Base-by-base conservation (phyloP, 75 land plant genomes). In the Ceratopteris richardii region DNA sequence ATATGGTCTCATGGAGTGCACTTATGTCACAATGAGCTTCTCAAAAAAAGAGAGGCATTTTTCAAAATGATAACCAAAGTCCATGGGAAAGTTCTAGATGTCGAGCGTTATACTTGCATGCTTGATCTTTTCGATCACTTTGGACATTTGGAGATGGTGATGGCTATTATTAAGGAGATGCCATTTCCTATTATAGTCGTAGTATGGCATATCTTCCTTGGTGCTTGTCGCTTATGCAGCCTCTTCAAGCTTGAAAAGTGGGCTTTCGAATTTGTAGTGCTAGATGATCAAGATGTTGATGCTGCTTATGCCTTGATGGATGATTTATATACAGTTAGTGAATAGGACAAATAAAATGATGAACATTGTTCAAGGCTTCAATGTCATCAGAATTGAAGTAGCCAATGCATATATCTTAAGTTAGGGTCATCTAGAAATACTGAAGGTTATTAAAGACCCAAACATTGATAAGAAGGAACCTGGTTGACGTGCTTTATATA, bases 61-160 rank as follows among this genome's bases (percentile, higher is more conserved):
- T n/a, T n/a, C n/a, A n/a, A n/a, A n/a, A n/a, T n/a, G n/a, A n/a
- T n/a, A n/a, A 54, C 33, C 17, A 28, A 28, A 24, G 16, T 57
- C 16, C 41, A 41, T 57, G 29, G 21, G 23, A 58, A 58, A 10
- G 27, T 10, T 25, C 48, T 50, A 19, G 43, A 11, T 18, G n/a
- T 58, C 23, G 68, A 66, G n/a, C 68, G 58, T 28, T 58, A 59
- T 66, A 42, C 21, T 23, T 60, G 68, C 66, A 26, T 66, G 64
- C 21, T 66, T 58, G 68, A 59, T 27, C 42, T 66, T 27, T 28
- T 59, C 19, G 68, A 48, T 5, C 9, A 48, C 0, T 17, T 30
- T 4, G 68, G 68, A 42, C 33, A 13, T 13, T 24, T 66, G 23
- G 18, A 57, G 0, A 11, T 36, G 7, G 68, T 65, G 13, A 17